Evolutionary conservation across 2,329 filamentous ascomycete genomes (phyloP).

Genomic region (Fusarium annulatum): DNA sequence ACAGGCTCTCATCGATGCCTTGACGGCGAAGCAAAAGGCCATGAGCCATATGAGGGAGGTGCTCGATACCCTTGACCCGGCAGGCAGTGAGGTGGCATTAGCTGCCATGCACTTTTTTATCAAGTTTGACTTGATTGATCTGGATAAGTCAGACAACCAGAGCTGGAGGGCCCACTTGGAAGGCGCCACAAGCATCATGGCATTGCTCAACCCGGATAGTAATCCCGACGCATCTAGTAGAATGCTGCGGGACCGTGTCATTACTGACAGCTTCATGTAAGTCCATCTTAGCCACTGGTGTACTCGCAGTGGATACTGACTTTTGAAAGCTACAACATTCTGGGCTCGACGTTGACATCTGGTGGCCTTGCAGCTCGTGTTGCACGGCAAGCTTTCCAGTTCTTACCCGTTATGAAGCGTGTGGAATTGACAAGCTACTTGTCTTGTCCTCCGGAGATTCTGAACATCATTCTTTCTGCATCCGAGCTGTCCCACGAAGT

Average conservation of each 20-base stretch:
- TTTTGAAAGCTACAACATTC: conserved; percentile 53
- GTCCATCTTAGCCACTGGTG: conserved; percentile 31
- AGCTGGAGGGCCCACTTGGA: conserved; percentile 60
- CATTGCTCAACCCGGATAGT: conserved; percentile 48
- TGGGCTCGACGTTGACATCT: conserved; percentile 53
- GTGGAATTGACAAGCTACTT: conserved; percentile 57
- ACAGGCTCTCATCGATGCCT: conserved; percentile 58
- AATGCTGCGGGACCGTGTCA: conserved; percentile 57
- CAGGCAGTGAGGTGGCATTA: conserved; percentile 59
- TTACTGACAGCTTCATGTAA: conserved; percentile 61
- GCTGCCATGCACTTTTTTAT: conserved; percentile 63
- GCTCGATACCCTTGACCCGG: conserved; percentile 53
- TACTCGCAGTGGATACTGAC: conserved; percentile 20
- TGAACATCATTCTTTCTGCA: conserved; percentile 58
- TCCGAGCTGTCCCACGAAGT: conserved; percentile 57
- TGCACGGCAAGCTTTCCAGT: conserved; percentile 53
- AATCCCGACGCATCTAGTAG: conserved; percentile 46
- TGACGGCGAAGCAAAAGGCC: conserved; percentile 60
- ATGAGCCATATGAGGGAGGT: conserved; percentile 56
- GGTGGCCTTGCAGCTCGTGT: conserved; percentile 53
- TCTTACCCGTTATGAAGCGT: conserved; percentile 54
- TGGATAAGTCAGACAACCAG: conserved; percentile 54
- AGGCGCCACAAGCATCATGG: conserved; percentile 57
- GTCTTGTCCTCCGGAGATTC: conserved; percentile 56
- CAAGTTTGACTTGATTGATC: conserved; percentile 63